phyloP scores from a whole-genome alignment of 306 rosid species.

The Cicer bijugum region DNA sequence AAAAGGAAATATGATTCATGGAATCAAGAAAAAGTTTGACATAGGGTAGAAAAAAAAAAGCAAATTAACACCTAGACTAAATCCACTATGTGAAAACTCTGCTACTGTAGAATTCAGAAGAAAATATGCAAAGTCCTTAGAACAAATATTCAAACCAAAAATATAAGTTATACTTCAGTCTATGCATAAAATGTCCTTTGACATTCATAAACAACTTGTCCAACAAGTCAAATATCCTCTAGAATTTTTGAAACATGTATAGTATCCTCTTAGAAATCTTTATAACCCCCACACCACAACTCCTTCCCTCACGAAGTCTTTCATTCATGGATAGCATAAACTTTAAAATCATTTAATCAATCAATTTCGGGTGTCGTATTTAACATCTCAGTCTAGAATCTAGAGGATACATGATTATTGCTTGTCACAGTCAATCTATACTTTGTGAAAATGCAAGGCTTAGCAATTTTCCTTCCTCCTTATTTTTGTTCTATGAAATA shows the following conservation, averaged over 20 bases:
- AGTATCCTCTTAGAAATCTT: conserved; percentile 2
- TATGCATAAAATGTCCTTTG: conserved; percentile 37
- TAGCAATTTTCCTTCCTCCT: conserved; percentile 8
- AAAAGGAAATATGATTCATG: conserved; percentile 2
- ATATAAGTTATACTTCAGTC: background rate
- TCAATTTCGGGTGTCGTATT: conserved; percentile 24
- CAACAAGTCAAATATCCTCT: conserved; percentile 11
- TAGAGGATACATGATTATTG: conserved; percentile 12
- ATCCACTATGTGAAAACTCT: conserved; percentile 8
- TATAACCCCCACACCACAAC: conserved; percentile 13
- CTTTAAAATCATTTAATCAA: conserved; percentile 17
- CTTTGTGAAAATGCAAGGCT: conserved; percentile 13
- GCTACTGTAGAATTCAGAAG: conserved; percentile 5
- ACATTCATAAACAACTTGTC: conserved; percentile 24
- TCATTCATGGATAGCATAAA: conserved; percentile 17
- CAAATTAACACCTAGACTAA: background rate
- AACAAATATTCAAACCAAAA: conserved; percentile 26
- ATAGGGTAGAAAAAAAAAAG: conserved; percentile 1
- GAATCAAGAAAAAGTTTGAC: background rate
- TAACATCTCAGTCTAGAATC: conserved; percentile 10
- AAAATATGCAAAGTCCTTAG: conserved; percentile 9
- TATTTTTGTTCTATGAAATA: background rate
- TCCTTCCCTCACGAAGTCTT: conserved; percentile 18
- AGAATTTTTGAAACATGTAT: background rate
- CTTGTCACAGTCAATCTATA: conserved; percentile 19